Base-by-base conservation (phyloP, 805 yeast species). In the Ogataea trehalophila region DNA sequence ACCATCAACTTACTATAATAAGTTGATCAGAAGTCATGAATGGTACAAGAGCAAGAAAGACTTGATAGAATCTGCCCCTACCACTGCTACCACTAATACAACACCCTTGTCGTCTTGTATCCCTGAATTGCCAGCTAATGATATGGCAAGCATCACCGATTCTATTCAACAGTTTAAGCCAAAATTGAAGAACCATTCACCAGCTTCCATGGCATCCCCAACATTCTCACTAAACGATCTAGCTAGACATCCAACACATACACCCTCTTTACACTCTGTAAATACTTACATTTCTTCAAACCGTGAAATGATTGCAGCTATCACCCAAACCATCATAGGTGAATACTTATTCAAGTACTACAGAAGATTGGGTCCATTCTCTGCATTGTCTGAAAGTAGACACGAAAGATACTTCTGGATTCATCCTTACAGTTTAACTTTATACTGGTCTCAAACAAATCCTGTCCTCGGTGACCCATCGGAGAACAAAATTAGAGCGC, bases 401-500 rank as follows among this genome's bases (percentile, higher is more conserved):
- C 99, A 92, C 61, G 94, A 86, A 61, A 77, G 97, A 54, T 92
- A 80, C 69, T 92, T 92, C 75, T 94, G 98, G 98, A 80, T 94
- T 40, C 96, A 92, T 67, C 98, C 99, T 3, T 91, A 91, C 66
- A 85, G 94, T 8, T 69, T 89, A 71, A 88, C 96, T 0, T 72
- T 92, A 41, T 90, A 88, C 66, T 92, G 99, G 99, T 83, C 92
- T 3, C 75, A 78, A 5, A 74, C 81, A 13, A 87, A 87, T 59
- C 97, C 97, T 1, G 85, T 84, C 0, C 62, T 85, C 42, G 76
- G 80, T 4, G 83, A 85, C 55, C 86, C 89, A 9, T 70, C 83
- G 0, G 75, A 76, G 2, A 80, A 77, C 33, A 81, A 77, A 58
- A 85, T 95, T 4, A 79, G 83, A 55, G 90, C 94, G 14, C 81